Percentiles rank a stretch among this genome's conserved stretches.
Conservation (phyloP, 73 alveolate species). For the Stentor coeruleus region DNA sequence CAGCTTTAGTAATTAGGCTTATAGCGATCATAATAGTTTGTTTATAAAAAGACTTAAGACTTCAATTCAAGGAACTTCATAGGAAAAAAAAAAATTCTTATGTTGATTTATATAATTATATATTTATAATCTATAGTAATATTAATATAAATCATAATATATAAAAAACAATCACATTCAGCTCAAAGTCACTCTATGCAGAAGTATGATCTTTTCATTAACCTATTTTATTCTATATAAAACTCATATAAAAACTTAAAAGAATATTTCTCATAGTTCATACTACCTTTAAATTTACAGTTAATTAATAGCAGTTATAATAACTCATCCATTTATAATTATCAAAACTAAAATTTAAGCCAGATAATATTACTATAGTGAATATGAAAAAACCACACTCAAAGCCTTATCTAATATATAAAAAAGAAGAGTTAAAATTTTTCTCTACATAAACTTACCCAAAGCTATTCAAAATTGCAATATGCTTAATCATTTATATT, state of each 20-base stretch:
- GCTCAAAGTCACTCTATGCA: background rate
- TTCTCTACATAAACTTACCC: background rate
- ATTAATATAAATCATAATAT: too few relatives aligned
- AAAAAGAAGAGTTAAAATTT: background rate
- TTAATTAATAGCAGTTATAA: background rate
- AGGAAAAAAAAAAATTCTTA: background rate
- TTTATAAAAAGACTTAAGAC: background rate
- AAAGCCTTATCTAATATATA: background rate
- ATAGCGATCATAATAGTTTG: background rate
- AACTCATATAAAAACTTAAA: background rate
- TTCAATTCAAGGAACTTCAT: background rate
- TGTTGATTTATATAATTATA: too few relatives aligned
- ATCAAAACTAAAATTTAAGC: conserved; percentile 5
- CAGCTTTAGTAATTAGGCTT: background rate
- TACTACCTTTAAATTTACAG: background rate
- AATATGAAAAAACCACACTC: background rate
- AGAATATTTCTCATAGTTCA: background rate
- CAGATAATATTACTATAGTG: background rate
- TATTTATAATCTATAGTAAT: too few relatives aligned
- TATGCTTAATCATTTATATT: background rate
- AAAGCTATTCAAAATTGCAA: background rate
- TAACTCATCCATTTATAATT: conserved; percentile 17
- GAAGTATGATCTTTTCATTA: background rate
- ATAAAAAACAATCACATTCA: too few relatives aligned
- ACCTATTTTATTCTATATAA: background rate